Conservation (phyloP, 225 moss, liverwort and hornwort genomes). For the Neckera pumila region DNA sequence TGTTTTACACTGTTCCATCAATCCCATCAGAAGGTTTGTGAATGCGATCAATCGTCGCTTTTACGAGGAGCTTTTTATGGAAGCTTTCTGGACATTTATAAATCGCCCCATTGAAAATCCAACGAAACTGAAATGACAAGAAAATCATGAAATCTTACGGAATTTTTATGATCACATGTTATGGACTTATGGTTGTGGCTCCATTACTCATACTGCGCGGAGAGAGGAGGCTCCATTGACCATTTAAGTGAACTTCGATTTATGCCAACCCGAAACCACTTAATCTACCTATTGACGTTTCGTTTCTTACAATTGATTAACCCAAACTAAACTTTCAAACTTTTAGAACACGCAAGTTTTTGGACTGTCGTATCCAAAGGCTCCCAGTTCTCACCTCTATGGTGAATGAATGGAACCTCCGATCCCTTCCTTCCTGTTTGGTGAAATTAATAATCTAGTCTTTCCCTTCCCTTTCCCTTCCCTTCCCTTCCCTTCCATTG, state of each 20-base stretch:
- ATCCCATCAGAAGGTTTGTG: background rate
- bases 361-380: background rate
- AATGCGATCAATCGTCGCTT: background rate
- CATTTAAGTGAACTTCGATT: background rate
- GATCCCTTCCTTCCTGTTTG: background rate
- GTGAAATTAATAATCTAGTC: background rate
- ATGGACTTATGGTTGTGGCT: background rate
- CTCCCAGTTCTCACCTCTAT: background rate
- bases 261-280: background rate
- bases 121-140: background rate
- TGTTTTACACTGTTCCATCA: background rate
- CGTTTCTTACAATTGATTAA: background rate
- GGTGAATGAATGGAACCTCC: background rate
- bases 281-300: background rate
- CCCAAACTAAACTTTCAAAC: background rate
- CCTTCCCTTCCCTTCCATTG: background rate
- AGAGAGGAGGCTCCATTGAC: background rate
- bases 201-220: background rate
- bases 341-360: background rate
- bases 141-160: background rate
- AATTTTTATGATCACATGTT: background rate
- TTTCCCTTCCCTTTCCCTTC: too few species aligned
- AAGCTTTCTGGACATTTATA: background rate
- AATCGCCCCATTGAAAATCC: background rate
- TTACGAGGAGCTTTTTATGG: too few species aligned